Percentiles rank a stretch among this genome's conserved stretches.
These are phyloP conservation scores for Magnusiomyces paraingens DNA, from an alignment of 1,139 yeast species.

Conservation along the genomic window DNA sequence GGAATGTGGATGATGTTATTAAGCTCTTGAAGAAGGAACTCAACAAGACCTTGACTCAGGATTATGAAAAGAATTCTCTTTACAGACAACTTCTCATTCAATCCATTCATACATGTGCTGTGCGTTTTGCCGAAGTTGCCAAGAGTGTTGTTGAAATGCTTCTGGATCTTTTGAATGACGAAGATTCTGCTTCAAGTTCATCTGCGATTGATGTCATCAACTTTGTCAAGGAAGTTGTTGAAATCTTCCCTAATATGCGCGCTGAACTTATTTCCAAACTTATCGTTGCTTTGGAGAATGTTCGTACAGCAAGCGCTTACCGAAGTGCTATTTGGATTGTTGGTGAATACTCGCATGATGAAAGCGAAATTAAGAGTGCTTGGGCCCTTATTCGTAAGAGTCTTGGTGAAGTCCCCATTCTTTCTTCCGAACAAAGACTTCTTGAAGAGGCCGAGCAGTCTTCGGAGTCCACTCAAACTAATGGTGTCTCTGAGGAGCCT, in stretches of 20 bases:
- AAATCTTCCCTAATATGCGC: conserved; percentile 80
- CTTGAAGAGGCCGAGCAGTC: conserved; percentile 35
- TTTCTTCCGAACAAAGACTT: conserved; percentile 59
- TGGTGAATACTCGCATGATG: conserved; percentile 82
- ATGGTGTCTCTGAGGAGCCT: conserved; percentile 32
- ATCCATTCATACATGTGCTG: conserved; percentile 86
- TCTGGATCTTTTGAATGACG: conserved; percentile 78
- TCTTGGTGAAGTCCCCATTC: conserved; percentile 87
- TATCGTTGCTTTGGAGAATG: conserved; percentile 53
- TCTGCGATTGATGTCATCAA: conserved; percentile 88
- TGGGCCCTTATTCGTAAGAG: conserved; percentile 84
- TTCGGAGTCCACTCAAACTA: conserved; percentile 24
- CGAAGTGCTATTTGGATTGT: conserved; percentile 94
- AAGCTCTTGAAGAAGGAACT: conserved; percentile 88
- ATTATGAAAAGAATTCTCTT: conserved; percentile 66
- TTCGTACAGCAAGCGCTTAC: conserved; percentile 83
- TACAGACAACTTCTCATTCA: conserved; percentile 85
- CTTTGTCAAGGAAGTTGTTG: conserved; percentile 90
- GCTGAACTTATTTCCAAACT: conserved; percentile 59
- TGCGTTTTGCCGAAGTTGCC: conserved; percentile 84
- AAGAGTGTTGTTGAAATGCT: conserved; percentile 83
- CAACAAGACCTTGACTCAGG: conserved; percentile 60
- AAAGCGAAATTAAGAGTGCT: conserved; percentile 66
- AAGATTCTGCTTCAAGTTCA: conserved; percentile 48
- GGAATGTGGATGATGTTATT: conserved; percentile 92